These are phyloP conservation scores for Ceratobasidium sp. DNA, from an alignment of 1,284 basidiomycete genomes.

Conservation along the genomic window DNA sequence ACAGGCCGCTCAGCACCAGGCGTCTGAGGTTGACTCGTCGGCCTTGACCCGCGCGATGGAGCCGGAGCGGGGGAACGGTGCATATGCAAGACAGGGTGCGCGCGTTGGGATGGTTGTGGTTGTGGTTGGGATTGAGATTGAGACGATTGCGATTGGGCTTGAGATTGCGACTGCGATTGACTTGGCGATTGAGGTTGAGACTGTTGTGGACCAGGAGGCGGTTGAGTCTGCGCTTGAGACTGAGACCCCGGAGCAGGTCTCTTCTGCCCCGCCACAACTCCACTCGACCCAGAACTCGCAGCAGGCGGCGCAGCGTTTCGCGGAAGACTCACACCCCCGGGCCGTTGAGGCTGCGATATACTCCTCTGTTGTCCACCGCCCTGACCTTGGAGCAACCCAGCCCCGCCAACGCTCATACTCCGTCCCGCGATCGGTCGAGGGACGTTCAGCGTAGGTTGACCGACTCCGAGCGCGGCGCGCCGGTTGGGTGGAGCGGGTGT, in stretches of 20 bases:
- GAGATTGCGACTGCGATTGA: neutral
- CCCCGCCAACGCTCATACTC: slow-evolving; percentile 10
- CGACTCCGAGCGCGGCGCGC: slow-evolving; percentile 28
- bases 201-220: too few relatives aligned
- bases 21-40: slow-evolving; percentile 37
- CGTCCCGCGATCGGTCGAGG: slow-evolving; percentile 32
- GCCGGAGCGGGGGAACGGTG: slow-evolving; percentile 9
- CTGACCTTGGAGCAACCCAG: neutral
- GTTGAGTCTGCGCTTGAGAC: neutral
- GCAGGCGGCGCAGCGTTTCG: neutral
- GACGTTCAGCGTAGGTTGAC: slow-evolving; percentile 35
- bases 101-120: neutral
- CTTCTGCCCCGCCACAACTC: slow-evolving; percentile 18
- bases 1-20: slow-evolving; percentile 13
- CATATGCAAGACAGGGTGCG: neutral
- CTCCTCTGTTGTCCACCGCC: neutral
- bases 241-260: slow-evolving; percentile 25
- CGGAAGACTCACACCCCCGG: neutral
- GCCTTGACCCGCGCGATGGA: neutral
- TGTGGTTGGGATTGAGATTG: neutral
- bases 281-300: neutral
- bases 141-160: neutral
- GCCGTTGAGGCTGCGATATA: slow-evolving; percentile 34
- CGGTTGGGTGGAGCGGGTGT: too few relatives aligned
- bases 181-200: slow-evolving; percentile 12